Base-by-base conservation (phyloP, 1,139 yeast species). In the Diutina siamensis region DNA sequence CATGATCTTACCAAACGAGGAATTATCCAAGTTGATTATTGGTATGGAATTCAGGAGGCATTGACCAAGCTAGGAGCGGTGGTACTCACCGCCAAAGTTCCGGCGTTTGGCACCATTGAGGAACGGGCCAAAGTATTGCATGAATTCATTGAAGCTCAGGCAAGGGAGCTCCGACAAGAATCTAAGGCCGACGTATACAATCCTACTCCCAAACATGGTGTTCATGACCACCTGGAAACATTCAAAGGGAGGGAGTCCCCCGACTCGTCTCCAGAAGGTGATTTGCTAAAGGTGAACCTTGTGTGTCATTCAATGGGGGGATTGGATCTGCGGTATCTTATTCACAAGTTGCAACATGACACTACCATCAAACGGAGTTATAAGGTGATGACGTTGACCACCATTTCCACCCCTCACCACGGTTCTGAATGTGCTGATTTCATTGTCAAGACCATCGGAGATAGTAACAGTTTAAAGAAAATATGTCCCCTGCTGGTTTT, bases 251-350 rank as follows among this genome's bases (percentile, higher is more conserved):
- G 42, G 28, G 42, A 38, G 20, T 38, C 42, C 7, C 31, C 32
- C 9, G 49, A 51, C 3, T 18, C 32, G 13, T 25, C n/a, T 8
- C 31, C 44, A 15, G 60, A 65, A 34, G 68, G 66, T 44, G 42
- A 38, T 25, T 38, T 38, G 21, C 57, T 71, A 27, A 77, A 78
- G 50, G 65, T 88, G 15, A 88, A 88, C 57, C 61, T 88, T 35
- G 70, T 88, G 19, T 94, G 94, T n/a, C 97, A 88, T 58, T 86
- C 95, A 0, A 87, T 88, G 96, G 97, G 97, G 8, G 97, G 97
- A 0, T 64, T 88, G 38, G 97, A 88, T 58, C 77, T 89, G 35
- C 63, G 97, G 45, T 85, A 81, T 56, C 62, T 88, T 52, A 83
- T 86, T 1, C 72, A 86, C 0, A 65, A 74, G 46, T 59, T 82